Base-by-base conservation (phyloP, 1,139 yeast species). In the Scheffersomyces cryptocercus region DNA sequence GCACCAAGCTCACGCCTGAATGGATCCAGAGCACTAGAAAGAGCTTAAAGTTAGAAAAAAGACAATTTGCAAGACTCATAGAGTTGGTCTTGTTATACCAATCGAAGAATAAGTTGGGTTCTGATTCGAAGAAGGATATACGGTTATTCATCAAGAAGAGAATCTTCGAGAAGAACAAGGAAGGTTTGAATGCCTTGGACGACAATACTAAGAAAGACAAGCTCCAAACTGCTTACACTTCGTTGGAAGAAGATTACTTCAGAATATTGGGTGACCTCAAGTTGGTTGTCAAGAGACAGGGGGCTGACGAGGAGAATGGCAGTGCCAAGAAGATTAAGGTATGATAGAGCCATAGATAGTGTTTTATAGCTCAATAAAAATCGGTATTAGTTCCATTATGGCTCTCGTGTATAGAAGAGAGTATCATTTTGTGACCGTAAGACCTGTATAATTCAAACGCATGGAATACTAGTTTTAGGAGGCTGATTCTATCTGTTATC, bases 31-130 rank as follows among this genome's bases (percentile, higher is more conserved):
- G 52, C 8, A 59, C 70, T 15, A 66, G 77, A 33, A 47, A 42
- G 2, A 49, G 58, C 36, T 73, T 72, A 43, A 93, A 93, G 59
- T 65, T 93, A 55, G 95, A 88, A 46, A 74, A 76, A 46, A 75
- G 96, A 48, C 98, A 91, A 62, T 84, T 89, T 56, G 76, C 80
- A 42, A 73, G 97, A 48, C 73, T 89, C 40, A 55, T 86, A 12
- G 98, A 93, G 59, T 85, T 91, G 88, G 73, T 81, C 1, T 66
- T 86, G 33, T 67, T 87, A 16, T 73, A 79, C 52, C 70, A 70
- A 39, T 62, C 71, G 42, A 65, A 62, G 42, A 58, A 61, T 15
- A 61, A 65, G 28, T 45, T 54, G 3, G 61, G 62, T 10, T 48
- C 54, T 26, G 58, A 65, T 39, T 59, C 67, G 40, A 62, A 62